Percentiles rank a stretch among this genome's conserved stretches.
Conservation (phyloP, 2,329 filamentous ascomycete genomes). For the Ophiostoma piceae region DNA sequence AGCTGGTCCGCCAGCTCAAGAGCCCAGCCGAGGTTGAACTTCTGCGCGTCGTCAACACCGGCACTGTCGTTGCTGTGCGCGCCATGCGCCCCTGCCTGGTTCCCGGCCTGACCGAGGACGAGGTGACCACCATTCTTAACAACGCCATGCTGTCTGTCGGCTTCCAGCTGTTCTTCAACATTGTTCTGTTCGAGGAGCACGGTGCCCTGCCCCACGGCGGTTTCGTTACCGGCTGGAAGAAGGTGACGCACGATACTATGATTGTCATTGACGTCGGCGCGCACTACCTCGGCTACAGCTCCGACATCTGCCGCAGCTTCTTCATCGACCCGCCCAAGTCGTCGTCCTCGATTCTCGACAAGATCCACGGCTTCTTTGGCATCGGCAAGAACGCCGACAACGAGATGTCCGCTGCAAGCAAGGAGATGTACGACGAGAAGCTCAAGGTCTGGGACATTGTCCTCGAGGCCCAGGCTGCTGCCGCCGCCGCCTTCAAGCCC, state of each 20-base stretch:
- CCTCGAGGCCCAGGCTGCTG: conserved; percentile 14
- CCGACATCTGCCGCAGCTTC: conserved; percentile 16
- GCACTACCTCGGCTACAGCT: conserved; percentile 13
- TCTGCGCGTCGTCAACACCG: conserved; percentile 14
- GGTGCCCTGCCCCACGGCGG: conserved; percentile 12
- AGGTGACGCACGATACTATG: conserved; percentile 4
- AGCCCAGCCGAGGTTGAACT: conserved; percentile 14
- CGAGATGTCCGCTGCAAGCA: neutral
- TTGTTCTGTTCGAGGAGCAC: conserved; percentile 15
- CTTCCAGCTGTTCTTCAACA: conserved; percentile 15
- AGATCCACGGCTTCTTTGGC: neutral
- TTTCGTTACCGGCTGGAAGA: conserved; percentile 10
- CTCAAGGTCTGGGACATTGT: conserved; percentile 13
- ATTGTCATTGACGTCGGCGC: conserved; percentile 16
- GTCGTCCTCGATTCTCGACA: neutral
- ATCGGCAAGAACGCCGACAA: neutral
- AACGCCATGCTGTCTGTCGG: conserved; percentile 9
- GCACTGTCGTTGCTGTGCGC: conserved; percentile 12
- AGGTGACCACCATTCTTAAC: conserved; percentile 1
- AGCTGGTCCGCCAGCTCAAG: conserved; percentile 5
- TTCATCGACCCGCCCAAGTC: conserved; percentile 12
- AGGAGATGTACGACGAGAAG: conserved; percentile 6
- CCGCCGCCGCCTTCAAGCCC: conserved; percentile 1
- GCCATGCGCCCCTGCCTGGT: conserved; percentile 15
- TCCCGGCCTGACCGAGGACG: conserved; percentile 14